These are phyloP conservation scores for Zasmidium citrigriseum DNA, from an alignment of 2,329 filamentous ascomycete species.

Conservation along the genomic window DNA sequence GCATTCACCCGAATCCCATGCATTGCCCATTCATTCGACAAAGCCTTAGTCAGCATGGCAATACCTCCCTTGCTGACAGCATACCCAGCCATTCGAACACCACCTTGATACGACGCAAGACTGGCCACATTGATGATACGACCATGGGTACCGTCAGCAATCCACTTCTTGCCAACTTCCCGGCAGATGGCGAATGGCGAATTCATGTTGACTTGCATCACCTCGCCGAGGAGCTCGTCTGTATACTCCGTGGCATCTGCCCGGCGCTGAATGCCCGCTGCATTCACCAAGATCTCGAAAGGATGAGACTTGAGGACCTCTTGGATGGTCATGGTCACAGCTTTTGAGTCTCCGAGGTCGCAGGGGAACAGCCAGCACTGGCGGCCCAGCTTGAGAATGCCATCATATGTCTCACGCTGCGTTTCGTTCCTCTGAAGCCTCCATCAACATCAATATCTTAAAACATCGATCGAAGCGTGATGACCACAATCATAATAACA, in stretches of 20 bases:
- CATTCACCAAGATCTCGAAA: neutral
- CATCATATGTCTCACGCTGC: neutral
- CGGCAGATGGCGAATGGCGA: neutral
- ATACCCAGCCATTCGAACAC: neutral
- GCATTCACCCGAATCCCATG: neutral
- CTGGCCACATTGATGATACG: neutral
- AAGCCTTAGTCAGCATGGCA: neutral
- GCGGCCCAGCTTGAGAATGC: neutral
- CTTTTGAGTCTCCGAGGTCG: neutral
- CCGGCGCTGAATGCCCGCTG: neutral
- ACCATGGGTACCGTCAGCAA: neutral
- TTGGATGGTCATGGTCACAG: neutral
- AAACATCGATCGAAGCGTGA: no score
- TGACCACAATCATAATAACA: neutral
- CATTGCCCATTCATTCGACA: neutral
- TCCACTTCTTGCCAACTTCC: neutral
- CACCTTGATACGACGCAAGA: neutral
- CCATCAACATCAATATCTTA: no score
- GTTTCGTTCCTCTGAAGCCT: neutral
- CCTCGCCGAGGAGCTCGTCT: neutral
- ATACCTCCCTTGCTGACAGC: neutral
- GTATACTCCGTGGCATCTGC: neutral
- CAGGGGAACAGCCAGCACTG: neutral
- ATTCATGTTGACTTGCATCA: neutral
- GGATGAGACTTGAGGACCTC: neutral